phyloP scores from a whole-genome alignment of 83 land plant species.

The Picea mariana region DNA sequence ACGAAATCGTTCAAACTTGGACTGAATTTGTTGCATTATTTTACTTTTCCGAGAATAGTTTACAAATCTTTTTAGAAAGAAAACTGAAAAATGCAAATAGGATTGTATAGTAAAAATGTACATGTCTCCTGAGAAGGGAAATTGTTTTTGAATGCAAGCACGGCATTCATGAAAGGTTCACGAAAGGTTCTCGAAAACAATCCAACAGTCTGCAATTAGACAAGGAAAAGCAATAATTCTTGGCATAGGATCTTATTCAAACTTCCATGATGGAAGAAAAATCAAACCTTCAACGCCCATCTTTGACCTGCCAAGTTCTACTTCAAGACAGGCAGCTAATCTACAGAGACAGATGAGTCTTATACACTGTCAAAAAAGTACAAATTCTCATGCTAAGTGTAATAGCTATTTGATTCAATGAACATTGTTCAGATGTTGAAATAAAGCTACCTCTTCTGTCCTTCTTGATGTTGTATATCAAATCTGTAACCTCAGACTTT shows the following conservation, averaged over 20 bases:
- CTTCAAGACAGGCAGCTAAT: not conserved
- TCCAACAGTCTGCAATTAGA: not conserved
- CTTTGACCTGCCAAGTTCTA: slow-evolving; percentile 5
- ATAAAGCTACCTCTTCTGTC: slow-evolving; percentile 7
- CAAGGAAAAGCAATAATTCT: not conserved
- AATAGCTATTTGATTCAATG: slow-evolving; percentile 4
- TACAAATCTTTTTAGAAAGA: not conserved
- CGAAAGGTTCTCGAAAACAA: not conserved
- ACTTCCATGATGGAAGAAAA: not conserved
- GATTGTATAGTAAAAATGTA: not conserved
- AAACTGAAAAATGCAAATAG: not conserved
- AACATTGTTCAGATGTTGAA: slow-evolving; percentile 6
- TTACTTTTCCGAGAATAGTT: not conserved
- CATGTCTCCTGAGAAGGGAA: not conserved
- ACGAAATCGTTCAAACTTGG: not conserved
- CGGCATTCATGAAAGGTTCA: not conserved
- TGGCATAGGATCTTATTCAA: slow-evolving; percentile 7
- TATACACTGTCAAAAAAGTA: not conserved
- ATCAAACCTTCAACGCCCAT: not conserved
- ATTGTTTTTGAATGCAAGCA: not conserved
- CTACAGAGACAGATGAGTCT: slow-evolving; percentile 8
- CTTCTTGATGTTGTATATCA: not conserved
- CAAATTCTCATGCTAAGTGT: slow-evolving; percentile 2
- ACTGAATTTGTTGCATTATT: not conserved
- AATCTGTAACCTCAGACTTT: not conserved